A percentile compares a stretch with the other conserved stretches of the same genome.
Evolutionary conservation across 108 stramenopile genomes (phyloP).

Genomic region (Epithemia pelagica): DNA sequence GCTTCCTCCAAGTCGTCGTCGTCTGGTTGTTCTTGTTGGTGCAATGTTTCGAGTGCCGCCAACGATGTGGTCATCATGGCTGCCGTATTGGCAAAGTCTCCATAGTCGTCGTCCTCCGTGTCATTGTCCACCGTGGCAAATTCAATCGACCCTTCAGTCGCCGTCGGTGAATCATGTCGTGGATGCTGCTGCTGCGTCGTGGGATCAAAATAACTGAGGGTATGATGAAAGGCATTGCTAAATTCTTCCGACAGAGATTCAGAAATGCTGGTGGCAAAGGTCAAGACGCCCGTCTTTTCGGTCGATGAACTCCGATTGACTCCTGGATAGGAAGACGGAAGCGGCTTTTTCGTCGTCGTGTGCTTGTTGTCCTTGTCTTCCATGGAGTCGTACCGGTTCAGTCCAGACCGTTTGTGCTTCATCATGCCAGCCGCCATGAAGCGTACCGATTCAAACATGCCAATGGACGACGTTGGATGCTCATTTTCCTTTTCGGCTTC

Average conservation of each 20-base stretch:
- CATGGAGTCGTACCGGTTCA: neutral
- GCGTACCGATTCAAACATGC: neutral
- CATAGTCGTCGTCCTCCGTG: no score
- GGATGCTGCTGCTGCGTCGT: neutral
- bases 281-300: neutral
- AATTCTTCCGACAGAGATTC: neutral
- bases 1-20: no score
- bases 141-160: no score
- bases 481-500: neutral
- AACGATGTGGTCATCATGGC: no score
- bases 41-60: no score
- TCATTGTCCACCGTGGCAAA: no score
- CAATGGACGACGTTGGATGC: neutral
- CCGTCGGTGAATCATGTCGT: no score
- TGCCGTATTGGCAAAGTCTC: no score
- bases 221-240: neutral
- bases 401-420: neutral
- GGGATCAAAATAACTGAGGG: neutral
- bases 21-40: no score
- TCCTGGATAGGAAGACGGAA: neutral
- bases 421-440: neutral
- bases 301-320: neutral
- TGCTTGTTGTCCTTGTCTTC: no score
- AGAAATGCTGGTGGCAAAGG: neutral
- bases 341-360: neutral